Base-by-base conservation (phyloP, 2,329 filamentous ascomycete species). In the Beauveria medogensis region DNA sequence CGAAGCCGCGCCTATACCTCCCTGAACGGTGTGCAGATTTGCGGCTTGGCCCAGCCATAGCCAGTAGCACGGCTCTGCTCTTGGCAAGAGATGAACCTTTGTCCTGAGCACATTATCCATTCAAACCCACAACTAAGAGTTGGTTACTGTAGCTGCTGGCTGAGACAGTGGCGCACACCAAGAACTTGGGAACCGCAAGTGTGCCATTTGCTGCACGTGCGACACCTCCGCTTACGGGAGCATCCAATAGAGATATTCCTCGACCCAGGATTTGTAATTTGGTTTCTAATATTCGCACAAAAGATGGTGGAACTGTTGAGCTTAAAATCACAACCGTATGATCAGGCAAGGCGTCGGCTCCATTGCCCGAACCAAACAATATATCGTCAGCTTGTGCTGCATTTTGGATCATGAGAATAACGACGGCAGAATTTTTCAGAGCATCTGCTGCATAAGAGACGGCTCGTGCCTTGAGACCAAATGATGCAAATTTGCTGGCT, bases 1-100 rank as follows among this genome's bases (percentile, higher is more conserved):
- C 10, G 78, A 81, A 5, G 81, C 81, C 5, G 76, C 75, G 28
- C 79, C 79, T 52, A 83, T 73, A 2, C 77, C 80, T 2, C 82
- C 82, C 16, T 74, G 69, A 9, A 84, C 78, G 20, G 77, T 73
- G 67, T 80, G 82, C 10, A 75, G 63, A 54, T 73, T 75, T 59
- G 59, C 68, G 0, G 65, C 54, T 4, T 4, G 55, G 61, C 20
- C 71, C 70, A 5, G 72, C 68, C 69, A 76, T 70, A 37, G 72
- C 70, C 5, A 67, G 59, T 4, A 76, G 64, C 0, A 71, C 63
- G n/a, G 64, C 50, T 24, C 67, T 64, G 3, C 65, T 66, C 44
- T 66, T 67, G 1, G 63, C 60, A 8, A 74, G 56, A 7, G 66
- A 60, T 1, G 63, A 59, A 3, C 63, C 56, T 3, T 3, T 51